A percentile compares a stretch with the other conserved stretches of the same genome.
phyloP scores from a whole-genome alignment of 306 rosid genomes.

The Adenanthera pavonina region DNA sequence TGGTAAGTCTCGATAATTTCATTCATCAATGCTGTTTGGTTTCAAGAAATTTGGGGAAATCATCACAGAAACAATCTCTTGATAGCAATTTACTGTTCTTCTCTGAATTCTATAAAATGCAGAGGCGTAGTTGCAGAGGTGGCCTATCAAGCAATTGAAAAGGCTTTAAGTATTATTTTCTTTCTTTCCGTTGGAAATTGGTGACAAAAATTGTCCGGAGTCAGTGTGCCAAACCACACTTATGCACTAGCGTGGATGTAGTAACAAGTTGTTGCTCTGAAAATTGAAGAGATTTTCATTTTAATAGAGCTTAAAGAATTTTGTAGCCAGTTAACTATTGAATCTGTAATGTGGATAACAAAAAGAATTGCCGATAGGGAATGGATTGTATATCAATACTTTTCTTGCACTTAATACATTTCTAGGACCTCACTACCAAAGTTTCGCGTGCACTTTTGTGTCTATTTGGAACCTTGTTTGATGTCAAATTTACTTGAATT shows the following conservation, averaged over 20 bases:
- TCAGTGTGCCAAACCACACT: not conserved
- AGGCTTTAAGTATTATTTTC: too few species aligned
- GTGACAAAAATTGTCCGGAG: not conserved
- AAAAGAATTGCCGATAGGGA: not conserved
- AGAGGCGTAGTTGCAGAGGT: not conserved
- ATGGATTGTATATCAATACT: not conserved
- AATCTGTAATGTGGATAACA: not conserved
- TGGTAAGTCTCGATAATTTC: constrained; percentile 44
- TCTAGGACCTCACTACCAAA: not conserved
- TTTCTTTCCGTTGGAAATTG: too few species aligned
- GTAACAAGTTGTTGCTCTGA: not conserved
- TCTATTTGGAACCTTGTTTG: not conserved
- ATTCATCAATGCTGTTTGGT: not conserved
- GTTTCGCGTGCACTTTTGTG: not conserved
- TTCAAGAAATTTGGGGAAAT: not conserved
- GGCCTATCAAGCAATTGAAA: not conserved
- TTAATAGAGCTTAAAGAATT: not conserved
- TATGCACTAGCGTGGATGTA: not conserved
- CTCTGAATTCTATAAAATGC: not conserved
- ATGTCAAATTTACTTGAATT: not conserved
- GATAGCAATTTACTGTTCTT: not conserved
- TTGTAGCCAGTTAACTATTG: not conserved
- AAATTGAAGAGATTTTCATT: not conserved
- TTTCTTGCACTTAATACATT: not conserved
- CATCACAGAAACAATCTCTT: not conserved